Conservation (phyloP, 192 early-diverging fungal genomes). For the Phycomyces blakesleeanus region DNA sequence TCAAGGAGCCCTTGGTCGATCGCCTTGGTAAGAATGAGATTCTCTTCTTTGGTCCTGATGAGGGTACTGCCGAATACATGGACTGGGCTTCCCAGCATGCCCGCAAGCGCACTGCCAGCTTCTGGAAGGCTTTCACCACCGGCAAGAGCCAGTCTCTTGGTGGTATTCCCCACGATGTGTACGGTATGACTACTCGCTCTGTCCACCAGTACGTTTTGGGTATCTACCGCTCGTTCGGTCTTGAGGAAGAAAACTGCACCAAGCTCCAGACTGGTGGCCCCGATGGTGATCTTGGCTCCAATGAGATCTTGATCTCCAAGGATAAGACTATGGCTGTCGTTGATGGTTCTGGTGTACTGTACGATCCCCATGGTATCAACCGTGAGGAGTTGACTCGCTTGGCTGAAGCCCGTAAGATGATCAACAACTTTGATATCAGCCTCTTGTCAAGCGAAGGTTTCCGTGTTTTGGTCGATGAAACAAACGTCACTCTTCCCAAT, state of each 20-base stretch:
- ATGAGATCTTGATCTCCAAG: slow-evolving; percentile 97
- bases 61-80: slow-evolving; percentile 98
- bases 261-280: slow-evolving; percentile 98
- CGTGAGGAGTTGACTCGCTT: slow-evolving; percentile 82
- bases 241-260: slow-evolving; percentile 80
- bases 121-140: slow-evolving; percentile 99
- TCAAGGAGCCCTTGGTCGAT: slow-evolving; percentile 96
- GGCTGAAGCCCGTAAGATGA: slow-evolving; percentile 80
- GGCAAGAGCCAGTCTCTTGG: slow-evolving; percentile 94
- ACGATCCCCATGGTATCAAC: slow-evolving; percentile 88
- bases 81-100: slow-evolving; percentile 99
- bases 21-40: slow-evolving; percentile 91
- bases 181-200: slow-evolving; percentile 98
- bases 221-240: slow-evolving; percentile 77
- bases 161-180: slow-evolving; percentile 96
- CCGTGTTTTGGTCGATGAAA: slow-evolving; percentile 92
- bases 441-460: slow-evolving; percentile 85
- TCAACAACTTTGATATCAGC: slow-evolving; percentile 80
- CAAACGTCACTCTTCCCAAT: slow-evolving; percentile 82
- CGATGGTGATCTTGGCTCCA: slow-evolving; percentile 97
- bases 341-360: slow-evolving; percentile 94
- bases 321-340: slow-evolving; percentile 94
- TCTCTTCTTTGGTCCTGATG: slow-evolving; percentile 98
- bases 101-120: slow-evolving; percentile 77
- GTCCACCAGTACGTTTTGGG: slow-evolving; percentile 99